Evolutionary conservation across 2,329 filamentous ascomycete species (phyloP).

Genomic region (Aspergillus eucalypticola): DNA sequence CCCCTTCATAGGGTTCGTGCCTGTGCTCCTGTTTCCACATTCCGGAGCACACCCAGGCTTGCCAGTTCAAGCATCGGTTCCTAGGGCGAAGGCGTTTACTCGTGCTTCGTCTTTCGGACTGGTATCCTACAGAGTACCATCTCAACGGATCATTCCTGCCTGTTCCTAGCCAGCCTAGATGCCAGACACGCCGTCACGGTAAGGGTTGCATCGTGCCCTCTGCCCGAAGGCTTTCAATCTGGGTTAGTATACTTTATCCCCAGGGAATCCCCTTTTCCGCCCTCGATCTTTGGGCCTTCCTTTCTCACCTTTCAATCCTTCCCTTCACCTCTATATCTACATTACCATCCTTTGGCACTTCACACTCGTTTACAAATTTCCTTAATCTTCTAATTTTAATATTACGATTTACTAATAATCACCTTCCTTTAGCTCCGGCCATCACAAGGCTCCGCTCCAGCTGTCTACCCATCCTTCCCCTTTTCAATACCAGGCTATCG

Average conservation of each 20-base stretch:
- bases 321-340: constrained; percentile 17
- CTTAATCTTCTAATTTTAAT: constrained; percentile 23
- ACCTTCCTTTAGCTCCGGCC: constrained; percentile 36
- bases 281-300: constrained; percentile 9
- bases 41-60: constrained; percentile 38
- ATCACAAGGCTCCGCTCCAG: constrained; percentile 30
- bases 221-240: constrained; percentile 43
- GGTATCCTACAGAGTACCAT: constrained; percentile 37
- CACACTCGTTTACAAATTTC: constrained; percentile 6
- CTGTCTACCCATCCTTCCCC: constrained; percentile 28
- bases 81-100: constrained; percentile 51
- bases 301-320: constrained; percentile 15
- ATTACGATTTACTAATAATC: constrained; percentile 32
- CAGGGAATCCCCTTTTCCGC: constrained; percentile 27
- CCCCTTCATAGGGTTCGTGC: constrained; percentile 45
- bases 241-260: constrained; percentile 41
- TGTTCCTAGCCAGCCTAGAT: constrained; percentile 43
- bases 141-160: constrained; percentile 44
- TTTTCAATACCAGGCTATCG: constrained; percentile 42
- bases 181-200: constrained; percentile 46
- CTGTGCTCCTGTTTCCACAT: constrained; percentile 39
- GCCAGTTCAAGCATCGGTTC: constrained; percentile 34
- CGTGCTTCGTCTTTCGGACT: constrained; percentile 45
- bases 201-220: constrained; percentile 46
- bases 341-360: constrained; percentile 1